Evolutionary conservation across 148 eudicot species (phyloP), one percentile per base, ranked within the genome.

Genomic region (Chenopodium berlandieri): DNA sequence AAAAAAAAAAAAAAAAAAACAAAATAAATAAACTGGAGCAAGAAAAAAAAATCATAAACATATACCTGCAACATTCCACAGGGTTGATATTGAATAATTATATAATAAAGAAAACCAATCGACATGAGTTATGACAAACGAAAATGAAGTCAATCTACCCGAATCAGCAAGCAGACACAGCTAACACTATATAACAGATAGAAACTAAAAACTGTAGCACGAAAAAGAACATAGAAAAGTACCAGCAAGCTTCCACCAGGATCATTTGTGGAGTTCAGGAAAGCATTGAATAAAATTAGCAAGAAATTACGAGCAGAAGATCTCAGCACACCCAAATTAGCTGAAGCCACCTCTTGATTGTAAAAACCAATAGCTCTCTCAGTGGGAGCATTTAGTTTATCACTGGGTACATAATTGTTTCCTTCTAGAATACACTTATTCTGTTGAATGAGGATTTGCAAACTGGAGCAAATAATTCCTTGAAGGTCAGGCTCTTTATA

Each of bases 181-280:
- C 16, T 52, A 14, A 52, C 12, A 52, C 56, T 52, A 17, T 17
- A 14, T 56, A 56, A 56, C 54, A 56, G 62, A 14, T 22, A 19
- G 56, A 72, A 68, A 30, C 16, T 68, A n/a, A 2, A 46, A 22
- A 22, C 54, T 76, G 23, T 37, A 37, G 63, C 32, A n/a, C 7
- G 25, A 69, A 58, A 75, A 73, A 69, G 4, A 52, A 62, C 13
- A 80, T 1, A 25, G 3, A 31, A 60, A 17, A 14, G 40, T 91
- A 97, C 99, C 98, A 86, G 95, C 83, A 97, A 89, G 81, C 89
- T 75, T 83, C 98, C 99, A 64, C 92, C 90, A 44, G 89, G 89
- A 89, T 92, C 97, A 80, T 82, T 91, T 17, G 89, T 75, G 23
- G 91, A 91, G 78, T 90, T 87, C 83, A 87, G 54, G 86, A 89